phyloP scores from a whole-genome alignment of 495 filamentous ascomycete genomes.

The Penicillium manginii region DNA sequence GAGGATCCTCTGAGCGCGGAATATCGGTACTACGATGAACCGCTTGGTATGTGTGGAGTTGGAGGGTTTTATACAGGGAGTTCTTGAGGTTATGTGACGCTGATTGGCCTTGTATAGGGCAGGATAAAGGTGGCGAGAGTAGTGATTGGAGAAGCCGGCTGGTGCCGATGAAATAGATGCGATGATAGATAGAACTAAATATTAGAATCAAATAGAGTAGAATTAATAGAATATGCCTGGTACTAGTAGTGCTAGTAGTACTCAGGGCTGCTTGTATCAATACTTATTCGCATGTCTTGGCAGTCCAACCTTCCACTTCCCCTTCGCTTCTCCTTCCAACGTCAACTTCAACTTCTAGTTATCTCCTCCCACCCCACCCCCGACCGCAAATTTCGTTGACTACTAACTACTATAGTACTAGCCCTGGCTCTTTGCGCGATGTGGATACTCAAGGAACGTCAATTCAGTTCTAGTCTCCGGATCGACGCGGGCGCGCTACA shows the following conservation, averaged over 20 bases:
- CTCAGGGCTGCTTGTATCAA: too few relatives aligned
- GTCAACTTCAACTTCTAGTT: too few relatives aligned
- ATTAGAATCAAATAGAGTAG: too few relatives aligned
- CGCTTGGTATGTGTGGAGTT: slow-evolving; percentile 6
- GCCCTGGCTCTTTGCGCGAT: too few relatives aligned
- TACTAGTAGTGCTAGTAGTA: too few relatives aligned
- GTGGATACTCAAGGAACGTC: background rate
- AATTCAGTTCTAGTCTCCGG: slow-evolving; percentile 2
- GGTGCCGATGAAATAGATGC: too few relatives aligned
- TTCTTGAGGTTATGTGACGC: background rate
- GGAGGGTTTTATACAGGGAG: background rate
- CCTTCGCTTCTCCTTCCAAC: too few relatives aligned
- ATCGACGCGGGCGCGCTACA: slow-evolving; percentile 18
- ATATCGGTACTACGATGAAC: slow-evolving; percentile 1
- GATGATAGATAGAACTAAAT: too few relatives aligned
- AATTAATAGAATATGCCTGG: background rate
- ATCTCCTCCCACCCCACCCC: too few relatives aligned
- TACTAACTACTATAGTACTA: background rate
- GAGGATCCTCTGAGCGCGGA: slow-evolving; percentile 6
- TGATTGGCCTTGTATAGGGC: background rate
- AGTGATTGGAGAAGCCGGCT: background rate
- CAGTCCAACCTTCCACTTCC: too few relatives aligned
- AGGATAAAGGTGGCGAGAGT: slow-evolving; percentile 4
- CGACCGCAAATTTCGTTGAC: too few relatives aligned
- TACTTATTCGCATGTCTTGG: too few relatives aligned